A percentile compares a stretch with the other conserved stretches of the same genome.
Evolutionary conservation across 1,284 basidiomycete species (phyloP).

Genomic region (Fomitopsis pinicola): DNA sequence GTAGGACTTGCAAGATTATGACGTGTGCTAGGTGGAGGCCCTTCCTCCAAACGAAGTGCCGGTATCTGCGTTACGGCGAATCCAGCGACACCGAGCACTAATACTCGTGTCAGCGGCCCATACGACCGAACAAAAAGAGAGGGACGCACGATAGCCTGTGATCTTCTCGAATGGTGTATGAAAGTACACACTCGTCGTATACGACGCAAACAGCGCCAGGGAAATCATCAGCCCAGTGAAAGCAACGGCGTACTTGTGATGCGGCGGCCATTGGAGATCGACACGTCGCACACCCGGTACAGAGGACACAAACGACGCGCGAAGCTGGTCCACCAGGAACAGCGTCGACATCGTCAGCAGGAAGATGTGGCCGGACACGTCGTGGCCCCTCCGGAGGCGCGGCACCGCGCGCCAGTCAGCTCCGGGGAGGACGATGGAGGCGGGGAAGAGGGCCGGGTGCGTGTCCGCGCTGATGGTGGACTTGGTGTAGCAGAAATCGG

Average conservation of each 20-base stretch:
- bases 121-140: not conserved
- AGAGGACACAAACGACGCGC: conserved; percentile 35
- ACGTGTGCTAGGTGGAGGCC: not conserved
- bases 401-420: conserved; percentile 46
- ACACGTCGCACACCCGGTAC: not conserved
- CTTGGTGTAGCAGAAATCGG: conserved; percentile 55
- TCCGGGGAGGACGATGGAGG: conserved; percentile 34
- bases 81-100: conserved; percentile 40
- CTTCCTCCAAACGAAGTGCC: conserved; percentile 10
- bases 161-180: conserved; percentile 87
- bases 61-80: conserved; percentile 34
- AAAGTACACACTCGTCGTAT: conserved; percentile 87
- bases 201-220: conserved; percentile 73
- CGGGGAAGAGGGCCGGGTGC: conserved; percentile 63
- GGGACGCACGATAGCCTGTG: conserved; percentile 70
- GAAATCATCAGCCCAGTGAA: conserved; percentile 49
- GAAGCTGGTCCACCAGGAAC: conserved; percentile 77
- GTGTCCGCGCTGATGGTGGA: conserved; percentile 51
- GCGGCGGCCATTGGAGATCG: conserved; percentile 29
- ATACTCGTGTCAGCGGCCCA: not conserved
- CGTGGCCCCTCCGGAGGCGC: conserved; percentile 77
- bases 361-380: conserved; percentile 94
- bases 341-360: conserved; percentile 82
- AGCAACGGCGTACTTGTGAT: conserved; percentile 44
- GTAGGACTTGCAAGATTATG: not conserved